A percentile compares a stretch with the other conserved stretches of the same genome.
phyloP scores from a whole-genome alignment of 2,329 filamentous ascomycete genomes.

The Aspergillus neoniger region DNA sequence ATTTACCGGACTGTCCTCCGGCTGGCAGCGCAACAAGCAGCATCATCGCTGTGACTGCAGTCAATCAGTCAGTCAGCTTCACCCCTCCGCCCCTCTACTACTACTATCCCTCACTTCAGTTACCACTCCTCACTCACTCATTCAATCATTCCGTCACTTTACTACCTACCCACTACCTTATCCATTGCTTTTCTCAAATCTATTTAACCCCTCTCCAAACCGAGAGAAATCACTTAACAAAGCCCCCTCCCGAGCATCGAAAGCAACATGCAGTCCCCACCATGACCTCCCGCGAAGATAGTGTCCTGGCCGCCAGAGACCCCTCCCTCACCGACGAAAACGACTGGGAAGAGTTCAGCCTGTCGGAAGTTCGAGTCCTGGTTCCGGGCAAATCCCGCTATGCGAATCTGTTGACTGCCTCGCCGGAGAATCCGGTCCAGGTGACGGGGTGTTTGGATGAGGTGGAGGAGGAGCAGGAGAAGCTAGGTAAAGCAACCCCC shows the following conservation, averaged over 20 bases:
- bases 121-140: no score
- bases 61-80: no score
- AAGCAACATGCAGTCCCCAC: conserved; percentile 35
- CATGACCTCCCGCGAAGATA: conserved; percentile 50
- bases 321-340: conserved; percentile 51
- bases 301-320: conserved; percentile 47
- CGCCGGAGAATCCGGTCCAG: conserved; percentile 55
- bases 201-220: no score
- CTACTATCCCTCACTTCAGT: no score
- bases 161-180: no score
- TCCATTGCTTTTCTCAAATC: no score
- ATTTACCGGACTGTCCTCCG: no score
- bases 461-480: conserved; percentile 47
- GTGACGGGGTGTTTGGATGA: conserved; percentile 55
- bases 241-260: background rate
- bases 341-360: conserved; percentile 62
- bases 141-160: no score
- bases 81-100: no score
- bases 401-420: conserved; percentile 58
- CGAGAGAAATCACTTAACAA: no score
- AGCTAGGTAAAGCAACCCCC: conserved; percentile 41
- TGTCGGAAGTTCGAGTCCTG: conserved; percentile 58
- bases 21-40: no score
- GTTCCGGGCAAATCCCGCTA: conserved; percentile 52
- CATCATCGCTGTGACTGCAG: no score